phyloP scores from a whole-genome alignment of 208 protist genomes.

The Herpetomonas muscarum region DNA sequence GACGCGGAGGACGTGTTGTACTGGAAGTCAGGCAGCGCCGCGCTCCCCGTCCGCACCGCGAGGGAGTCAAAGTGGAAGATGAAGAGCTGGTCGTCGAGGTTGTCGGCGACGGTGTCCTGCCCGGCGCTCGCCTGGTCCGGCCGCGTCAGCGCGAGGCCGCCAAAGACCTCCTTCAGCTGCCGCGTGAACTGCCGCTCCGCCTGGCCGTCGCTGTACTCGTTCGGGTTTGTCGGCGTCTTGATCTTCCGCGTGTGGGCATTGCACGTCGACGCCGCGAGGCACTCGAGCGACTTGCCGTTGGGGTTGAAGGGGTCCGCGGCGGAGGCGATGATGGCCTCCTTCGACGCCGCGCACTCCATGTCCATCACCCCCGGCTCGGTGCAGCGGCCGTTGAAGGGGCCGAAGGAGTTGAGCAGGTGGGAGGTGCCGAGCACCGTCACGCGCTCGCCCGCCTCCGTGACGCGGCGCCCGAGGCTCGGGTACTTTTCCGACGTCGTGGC shows the following conservation, averaged over 20 bases:
- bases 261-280: constrained; percentile 47
- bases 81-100: constrained; percentile 45
- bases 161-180: constrained; percentile 41
- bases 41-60: constrained; percentile 42
- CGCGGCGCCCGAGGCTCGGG: constrained; percentile 48
- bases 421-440: constrained; percentile 48
- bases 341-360: constrained; percentile 48
- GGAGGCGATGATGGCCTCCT: constrained; percentile 11
- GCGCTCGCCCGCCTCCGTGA: constrained; percentile 27
- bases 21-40: constrained; percentile 38
- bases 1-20: constrained; percentile 38
- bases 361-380: constrained; percentile 57
- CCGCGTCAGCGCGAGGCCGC: constrained; percentile 28
- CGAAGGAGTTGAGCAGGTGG: constrained; percentile 53
- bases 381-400: constrained; percentile 31
- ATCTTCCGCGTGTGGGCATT: constrained; percentile 37
- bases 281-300: constrained; percentile 33
- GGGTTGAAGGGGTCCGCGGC: constrained; percentile 17
- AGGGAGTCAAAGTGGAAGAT: constrained; percentile 72
- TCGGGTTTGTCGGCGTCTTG: constrained; percentile 20
- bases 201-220: constrained; percentile 27
- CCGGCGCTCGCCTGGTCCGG: constrained; percentile 20
- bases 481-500: constrained; percentile 33
- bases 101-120: constrained; percentile 33
- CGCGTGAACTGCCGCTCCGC: constrained; percentile 40